Base-by-base conservation (phyloP, 371 early-diverging fungal species). In the Apophysomyces ossiformis region DNA sequence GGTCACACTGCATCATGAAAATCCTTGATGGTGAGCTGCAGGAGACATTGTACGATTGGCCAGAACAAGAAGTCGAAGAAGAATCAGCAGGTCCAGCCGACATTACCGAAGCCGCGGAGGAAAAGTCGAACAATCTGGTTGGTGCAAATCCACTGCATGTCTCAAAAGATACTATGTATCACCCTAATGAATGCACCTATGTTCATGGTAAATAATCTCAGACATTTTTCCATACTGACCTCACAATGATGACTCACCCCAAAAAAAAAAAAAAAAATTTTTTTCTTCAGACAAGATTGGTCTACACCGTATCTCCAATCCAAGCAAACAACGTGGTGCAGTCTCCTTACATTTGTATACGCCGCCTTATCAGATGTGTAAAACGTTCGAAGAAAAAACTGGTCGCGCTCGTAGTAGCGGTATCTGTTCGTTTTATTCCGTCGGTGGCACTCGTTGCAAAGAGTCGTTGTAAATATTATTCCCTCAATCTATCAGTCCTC, bases 1-100 rank as follows among this genome's bases (percentile, higher is more conserved):
- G 89, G 54, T 90, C 95, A 56, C 98, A 97, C 76, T 97, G 98
- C 79, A 84, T 96, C 65, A 92, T 97, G 92, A 96, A 96, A 74
- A 79, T 96, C 37, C 83, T 97, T 36, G 92, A 90, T 60, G 96
- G 96, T 2, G 84, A 89, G 67, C 81, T 97, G 41, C 73, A 84
- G 64, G 98, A 97, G 73, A 87, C 92, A 0, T 82, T 87, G 39
- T 97, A 86, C 69, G 82, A 89, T 38, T 93, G 92, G 92, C 96
- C 96, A 0, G 69, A 72, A 6, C 68, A 68, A 16, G 60, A 63
- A 35, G 66, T 72, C 32, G 54, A 58, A 44, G 78, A 74, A 35
- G 44, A 60, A 9, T 67, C 68, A 35, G 47, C 66, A 16, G 60
- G 47, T 6, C 54, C 54, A 18, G 54, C 54, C 54, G 54, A 50